These are phyloP conservation scores for Botryotinia calthae DNA, from an alignment of 2,329 filamentous ascomycete species.

Conservation along the genomic window DNA sequence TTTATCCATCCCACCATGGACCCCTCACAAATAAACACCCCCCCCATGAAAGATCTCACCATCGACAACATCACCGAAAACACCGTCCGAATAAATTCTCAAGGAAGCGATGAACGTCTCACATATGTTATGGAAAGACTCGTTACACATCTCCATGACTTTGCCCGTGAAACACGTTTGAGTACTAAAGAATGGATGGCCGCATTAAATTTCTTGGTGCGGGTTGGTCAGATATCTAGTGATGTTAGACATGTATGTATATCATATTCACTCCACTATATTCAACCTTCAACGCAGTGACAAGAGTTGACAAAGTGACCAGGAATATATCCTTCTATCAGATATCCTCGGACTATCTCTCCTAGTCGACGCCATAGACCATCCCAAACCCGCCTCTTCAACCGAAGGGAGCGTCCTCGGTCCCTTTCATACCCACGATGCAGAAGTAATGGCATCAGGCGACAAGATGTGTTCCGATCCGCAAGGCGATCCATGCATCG, in stretches of 20 bases:
- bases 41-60: conserved; percentile 65
- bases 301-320: not conserved
- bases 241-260: conserved; percentile 66
- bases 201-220: conserved; percentile 67
- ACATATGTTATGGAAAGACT: conserved; percentile 72
- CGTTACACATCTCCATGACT: conserved; percentile 77
- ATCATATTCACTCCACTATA: not conserved
- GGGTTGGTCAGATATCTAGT: conserved; percentile 69
- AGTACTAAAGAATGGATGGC: conserved; percentile 78
- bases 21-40: conserved; percentile 33
- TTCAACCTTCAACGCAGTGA: not conserved
- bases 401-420: conserved; percentile 81
- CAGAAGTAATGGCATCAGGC: conserved; percentile 56
- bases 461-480: conserved; percentile 65
- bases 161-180: conserved; percentile 73
- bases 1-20: conserved; percentile 27
- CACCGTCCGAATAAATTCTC: conserved; percentile 70
- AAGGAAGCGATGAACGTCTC: conserved; percentile 61
- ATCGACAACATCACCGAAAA: conserved; percentile 80
- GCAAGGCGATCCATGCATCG: conserved; percentile 66
- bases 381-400: conserved; percentile 67
- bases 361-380: conserved; percentile 78
- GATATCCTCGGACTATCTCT: conserved; percentile 77
- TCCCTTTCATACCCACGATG: conserved; percentile 81
- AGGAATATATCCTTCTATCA: conserved; percentile 80